Evolutionary conservation across 805 yeast genomes (phyloP), one percentile per base, ranked within the genome.

Genomic region (Candida montana): DNA sequence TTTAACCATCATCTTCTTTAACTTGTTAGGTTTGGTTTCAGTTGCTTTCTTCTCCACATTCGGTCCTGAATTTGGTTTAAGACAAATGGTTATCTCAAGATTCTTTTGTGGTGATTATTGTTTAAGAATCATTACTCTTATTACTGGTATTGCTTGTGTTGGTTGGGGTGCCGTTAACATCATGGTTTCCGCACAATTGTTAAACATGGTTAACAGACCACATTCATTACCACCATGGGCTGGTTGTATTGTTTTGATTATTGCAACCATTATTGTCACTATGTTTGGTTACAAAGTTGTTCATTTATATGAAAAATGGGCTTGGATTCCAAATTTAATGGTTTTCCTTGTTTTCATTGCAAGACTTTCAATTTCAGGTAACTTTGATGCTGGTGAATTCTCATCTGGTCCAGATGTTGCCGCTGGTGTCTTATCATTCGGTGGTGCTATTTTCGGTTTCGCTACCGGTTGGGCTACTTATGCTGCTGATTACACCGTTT

Each of bases 111-210:
- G 97, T 49, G 79, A 82, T 63, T 59, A 68, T 26, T 81, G 83
- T 35, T 81, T 84, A 65, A 76, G 95, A 61, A 71, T 88, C 43
- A 83, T 87, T 56, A 81, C 95, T 9, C 62, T 82, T 35, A 70
- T 90, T 59, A 88, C 89, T 59, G 75, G 80, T 55, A 63, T 90
- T 48, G 90, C 95, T 21, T 86, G 95, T 74, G 77, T 89, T 42
- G 96, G 97, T 54, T 90, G 97, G 97, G 85, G 93, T 64, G 87
- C 95, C 9, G 91, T 88, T 36, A 90, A 90, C 65, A 86, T 85
- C 47, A 84, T 89, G 77, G 83, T 89, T 24, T 79, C 93, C 28
- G 95, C 96, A 19, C 93, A 87, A 62, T 67, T 89, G 49, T 69
- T 89, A 45, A 79, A 82, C 64, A 77, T 83, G 58, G 82, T 90